A percentile compares a stretch with the other conserved stretches of the same genome.
phyloP scores from a whole-genome alignment of 1,139 yeast species.

The Blastobotrys malaysiensis region DNA sequence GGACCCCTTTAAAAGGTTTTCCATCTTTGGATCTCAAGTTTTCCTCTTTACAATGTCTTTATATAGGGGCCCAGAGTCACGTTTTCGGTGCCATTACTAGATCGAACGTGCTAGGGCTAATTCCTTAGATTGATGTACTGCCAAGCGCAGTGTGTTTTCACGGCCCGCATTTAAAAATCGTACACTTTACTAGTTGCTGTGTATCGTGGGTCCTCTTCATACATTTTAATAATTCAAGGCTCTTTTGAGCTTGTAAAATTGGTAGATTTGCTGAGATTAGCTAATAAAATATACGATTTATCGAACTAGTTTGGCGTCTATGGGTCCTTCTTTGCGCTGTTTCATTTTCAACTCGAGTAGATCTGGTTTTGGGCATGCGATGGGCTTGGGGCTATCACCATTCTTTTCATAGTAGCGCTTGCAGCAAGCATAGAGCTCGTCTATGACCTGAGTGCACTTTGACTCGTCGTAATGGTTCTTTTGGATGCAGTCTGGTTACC shows the following conservation, averaged over 20 bases:
- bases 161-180: conserved; percentile 22
- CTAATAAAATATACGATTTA: conserved; percentile 1
- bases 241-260: too few species aligned
- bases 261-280: too few species aligned
- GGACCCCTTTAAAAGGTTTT: background rate
- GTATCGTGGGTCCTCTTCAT: conserved; percentile 25
- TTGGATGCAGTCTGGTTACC: conserved; percentile 47
- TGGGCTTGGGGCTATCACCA: conserved; percentile 49
- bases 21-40: background rate
- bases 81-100: conserved; percentile 9
- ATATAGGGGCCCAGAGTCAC: conserved; percentile 14
- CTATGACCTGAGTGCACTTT: conserved; percentile 55
- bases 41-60: conserved; percentile 10
- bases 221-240: conserved; percentile 13
- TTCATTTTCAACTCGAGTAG: conserved; percentile 51
- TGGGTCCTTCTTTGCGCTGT: conserved; percentile 38
- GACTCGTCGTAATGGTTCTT: conserved; percentile 54
- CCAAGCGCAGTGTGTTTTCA: conserved; percentile 14
- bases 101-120: conserved; percentile 12
- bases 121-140: conserved; percentile 5
- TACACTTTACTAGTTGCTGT: conserved; percentile 14
- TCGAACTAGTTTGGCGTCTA: conserved; percentile 26
- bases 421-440: conserved; percentile 60
- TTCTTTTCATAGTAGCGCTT: conserved; percentile 48
- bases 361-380: conserved; percentile 61